Base-by-base conservation (phyloP, 2,329 filamentous ascomycete species). In the Beauveria rudraprayagi region DNA sequence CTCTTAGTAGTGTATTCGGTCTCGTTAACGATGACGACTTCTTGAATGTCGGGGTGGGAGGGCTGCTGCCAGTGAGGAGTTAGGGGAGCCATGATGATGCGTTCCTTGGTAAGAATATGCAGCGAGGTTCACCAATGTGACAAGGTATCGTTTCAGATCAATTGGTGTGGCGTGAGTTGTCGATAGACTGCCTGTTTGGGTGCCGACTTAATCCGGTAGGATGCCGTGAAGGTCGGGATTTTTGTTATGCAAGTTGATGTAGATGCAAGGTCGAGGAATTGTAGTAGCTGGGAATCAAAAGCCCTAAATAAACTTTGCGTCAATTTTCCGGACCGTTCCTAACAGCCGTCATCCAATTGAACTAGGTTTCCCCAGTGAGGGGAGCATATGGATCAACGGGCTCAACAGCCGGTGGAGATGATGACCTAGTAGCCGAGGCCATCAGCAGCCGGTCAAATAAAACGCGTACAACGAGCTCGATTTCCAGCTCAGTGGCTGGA, bases 1-100 rank as follows among this genome's bases (percentile, higher is more conserved):
- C 83, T 85, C 72, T 84, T 85, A 64, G 83, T 83, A 64, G 80
- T 81, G 73, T 83, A 87, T 63, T 80, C 77, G 63, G 76, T 73
- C 60, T 79, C 75, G 68, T 79, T 78, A 70, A 79, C 73, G 22
- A 58, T 60, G 65, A 84, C 71, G 67, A 87, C 83, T 63, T 84
- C 74, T 68, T 85, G 83, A 66, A 85, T 73, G 50, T 76, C 70
- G 11, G 83, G 80, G 72, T 87, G 84, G 43, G 84, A 86, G 61
- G 84, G 84, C 69, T 83, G 83, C 6, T 71, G 65, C 84, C 84
- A 87, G 72, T 80, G 76, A 58, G 84, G 84, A 63, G 72, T 80
- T 58, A 86, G 72, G 57, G 83, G 83, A 61, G 82, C 77, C 80
- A 84, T 82, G 70, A 69, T 68, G 61, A 62, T 59, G 56, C 40